phyloP scores from a whole-genome alignment of 768 basidiomycete genomes.

The Rossbeevera mucosa region DNA sequence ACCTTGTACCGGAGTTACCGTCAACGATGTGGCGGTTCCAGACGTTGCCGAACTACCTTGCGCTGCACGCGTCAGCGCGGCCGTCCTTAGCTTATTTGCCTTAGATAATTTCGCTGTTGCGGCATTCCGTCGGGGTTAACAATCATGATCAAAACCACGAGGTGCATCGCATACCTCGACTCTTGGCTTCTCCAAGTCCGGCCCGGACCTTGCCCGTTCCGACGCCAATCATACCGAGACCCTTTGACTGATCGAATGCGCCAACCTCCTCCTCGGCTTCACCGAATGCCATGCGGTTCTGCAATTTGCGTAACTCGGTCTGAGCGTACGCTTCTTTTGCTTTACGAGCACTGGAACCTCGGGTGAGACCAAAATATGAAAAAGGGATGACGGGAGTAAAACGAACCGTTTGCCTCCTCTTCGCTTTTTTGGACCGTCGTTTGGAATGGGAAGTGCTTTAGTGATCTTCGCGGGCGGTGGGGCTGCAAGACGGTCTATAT shows the following conservation, averaged over 20 bases:
- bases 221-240: slow-evolving; percentile 92
- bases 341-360: slow-evolving; percentile 71
- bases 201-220: slow-evolving; percentile 88
- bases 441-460: slow-evolving; percentile 91
- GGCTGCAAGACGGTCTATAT: slow-evolving; percentile 85
- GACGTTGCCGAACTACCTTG: slow-evolving; percentile 52
- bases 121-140: slow-evolving; percentile 1
- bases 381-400: background rate
- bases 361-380: slow-evolving; percentile 1
- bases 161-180: slow-evolving; percentile 59
- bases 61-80: slow-evolving; percentile 74
- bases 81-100: slow-evolving; percentile 85
- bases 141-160: background rate
- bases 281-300: slow-evolving; percentile 95
- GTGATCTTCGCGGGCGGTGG: slow-evolving; percentile 91
- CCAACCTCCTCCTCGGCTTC: slow-evolving; percentile 95
- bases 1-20: slow-evolving; percentile 96
- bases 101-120: slow-evolving; percentile 93
- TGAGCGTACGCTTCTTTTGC: slow-evolving; percentile 98
- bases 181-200: slow-evolving; percentile 82
- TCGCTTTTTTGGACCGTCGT: slow-evolving; percentile 93
- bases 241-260: slow-evolving; percentile 96
- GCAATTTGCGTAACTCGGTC: slow-evolving; percentile 93
- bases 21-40: slow-evolving; percentile 87
- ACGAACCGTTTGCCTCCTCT: slow-evolving; percentile 89